phyloP scores from a whole-genome alignment of 192 early-diverging fungal species.

The Gaertneriomyces semiglobifer region DNA sequence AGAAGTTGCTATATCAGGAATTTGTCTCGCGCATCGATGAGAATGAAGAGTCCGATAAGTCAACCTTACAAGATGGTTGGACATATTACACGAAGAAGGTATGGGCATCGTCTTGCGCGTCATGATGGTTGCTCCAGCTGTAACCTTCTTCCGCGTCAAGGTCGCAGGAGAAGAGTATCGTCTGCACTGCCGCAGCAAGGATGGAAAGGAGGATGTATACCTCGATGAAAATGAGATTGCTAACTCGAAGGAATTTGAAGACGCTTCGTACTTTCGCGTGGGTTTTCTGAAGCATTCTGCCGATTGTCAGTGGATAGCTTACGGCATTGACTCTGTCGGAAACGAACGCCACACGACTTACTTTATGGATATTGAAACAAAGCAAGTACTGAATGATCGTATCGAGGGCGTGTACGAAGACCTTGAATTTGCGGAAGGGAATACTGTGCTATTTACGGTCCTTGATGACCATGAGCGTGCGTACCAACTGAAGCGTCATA shows the following conservation, averaged over 20 bases:
- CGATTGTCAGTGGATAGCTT: slow-evolving; percentile 51
- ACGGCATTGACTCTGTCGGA: slow-evolving; percentile 51
- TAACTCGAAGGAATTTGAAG: slow-evolving; percentile 38
- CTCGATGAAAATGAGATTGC: slow-evolving; percentile 58
- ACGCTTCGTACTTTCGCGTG: slow-evolving; percentile 55
- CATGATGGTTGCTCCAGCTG: not conserved
- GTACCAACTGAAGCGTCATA: slow-evolving; percentile 49
- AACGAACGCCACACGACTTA: slow-evolving; percentile 52
- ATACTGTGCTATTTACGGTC: slow-evolving; percentile 48
- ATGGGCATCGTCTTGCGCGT: not conserved
- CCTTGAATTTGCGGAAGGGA: slow-evolving; percentile 56
- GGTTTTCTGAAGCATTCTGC: slow-evolving; percentile 59
- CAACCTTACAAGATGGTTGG: slow-evolving; percentile 51
- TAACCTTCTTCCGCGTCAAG: slow-evolving; percentile 3
- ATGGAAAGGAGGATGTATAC: slow-evolving; percentile 36
- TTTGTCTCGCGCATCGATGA: slow-evolving; percentile 61
- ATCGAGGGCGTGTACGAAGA: slow-evolving; percentile 52
- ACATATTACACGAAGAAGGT: slow-evolving; percentile 57
- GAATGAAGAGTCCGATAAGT: slow-evolving; percentile 44
- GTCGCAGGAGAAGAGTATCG: slow-evolving; percentile 44
- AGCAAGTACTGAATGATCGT: slow-evolving; percentile 40
- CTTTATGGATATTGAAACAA: slow-evolving; percentile 48
- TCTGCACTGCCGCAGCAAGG: slow-evolving; percentile 38
- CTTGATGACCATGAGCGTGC: slow-evolving; percentile 53
- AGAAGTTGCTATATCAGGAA: slow-evolving; percentile 58